Evolutionary conservation across 1,284 basidiomycete genomes (phyloP).

Genomic region (Cystobasidium slooffiae): DNA sequence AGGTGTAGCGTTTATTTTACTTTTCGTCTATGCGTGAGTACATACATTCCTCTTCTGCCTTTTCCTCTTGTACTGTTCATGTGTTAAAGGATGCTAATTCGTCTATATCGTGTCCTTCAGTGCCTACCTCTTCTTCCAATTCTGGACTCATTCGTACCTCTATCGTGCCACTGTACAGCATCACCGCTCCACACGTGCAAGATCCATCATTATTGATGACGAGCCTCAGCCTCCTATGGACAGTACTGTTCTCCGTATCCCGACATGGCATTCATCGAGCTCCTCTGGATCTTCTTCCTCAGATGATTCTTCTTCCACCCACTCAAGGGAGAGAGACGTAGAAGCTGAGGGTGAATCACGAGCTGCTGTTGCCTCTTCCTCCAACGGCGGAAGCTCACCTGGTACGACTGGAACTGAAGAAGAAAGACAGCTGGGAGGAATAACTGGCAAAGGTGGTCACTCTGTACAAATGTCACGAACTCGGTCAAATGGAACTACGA

Average conservation of each 20-base stretch:
- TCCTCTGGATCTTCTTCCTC: conserved; percentile 49
- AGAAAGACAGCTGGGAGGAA: not conserved
- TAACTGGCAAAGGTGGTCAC: not conserved
- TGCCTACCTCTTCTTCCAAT: conserved; percentile 63
- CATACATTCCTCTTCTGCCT: no score
- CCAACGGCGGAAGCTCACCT: not conserved
- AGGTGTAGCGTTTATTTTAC: conserved; percentile 64
- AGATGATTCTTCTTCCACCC: conserved; percentile 45
- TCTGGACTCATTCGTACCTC: conserved; percentile 68
- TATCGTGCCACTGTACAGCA: conserved; percentile 59
- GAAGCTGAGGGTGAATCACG: conserved; percentile 30
- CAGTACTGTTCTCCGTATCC: conserved; percentile 53
- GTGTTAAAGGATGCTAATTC: no score
- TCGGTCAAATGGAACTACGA: conserved; percentile 32
- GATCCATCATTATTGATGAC: conserved; percentile 33
- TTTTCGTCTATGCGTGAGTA: conserved; percentile 63
- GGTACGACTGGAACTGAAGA: not conserved
- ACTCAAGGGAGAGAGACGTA: conserved; percentile 10
- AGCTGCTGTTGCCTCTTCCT: not conserved
- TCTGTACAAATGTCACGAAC: conserved; percentile 1
- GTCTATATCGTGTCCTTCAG: no score
- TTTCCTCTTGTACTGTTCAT: no score
- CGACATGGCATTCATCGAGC: conserved; percentile 48
- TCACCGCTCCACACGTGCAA: conserved; percentile 51
- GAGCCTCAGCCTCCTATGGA: conserved; percentile 53